Base-by-base conservation (phyloP, 2,329 filamentous ascomycete species). In the Chalara sp. region DNA sequence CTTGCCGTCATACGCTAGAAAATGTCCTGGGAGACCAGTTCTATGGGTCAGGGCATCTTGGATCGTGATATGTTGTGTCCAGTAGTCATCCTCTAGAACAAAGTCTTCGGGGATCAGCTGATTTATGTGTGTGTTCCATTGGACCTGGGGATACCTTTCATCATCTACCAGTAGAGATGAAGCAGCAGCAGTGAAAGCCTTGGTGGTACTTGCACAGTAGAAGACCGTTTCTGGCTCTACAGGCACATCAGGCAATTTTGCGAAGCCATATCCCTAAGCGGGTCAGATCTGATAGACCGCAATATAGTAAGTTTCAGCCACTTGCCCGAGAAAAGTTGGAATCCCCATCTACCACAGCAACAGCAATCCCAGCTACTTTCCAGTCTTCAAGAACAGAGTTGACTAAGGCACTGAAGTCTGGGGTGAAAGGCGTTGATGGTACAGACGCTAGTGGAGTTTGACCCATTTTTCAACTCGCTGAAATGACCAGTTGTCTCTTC, bases 141-240 rank as follows among this genome's bases (percentile, higher is more conserved):
- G 21, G 8, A 45, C n/a, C 35, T 39, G 10, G 35, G 13, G 10
- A 11, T 10, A 3, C 13, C 35, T 39, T 13, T 73, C 67, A 5
- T 73, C 67, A 21, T 71, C 70, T 4, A 79, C 66, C 8, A 81
- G 69, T 5, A 78, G 60, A 2, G 73, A 70, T 2, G 82, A 60
- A 0, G 71, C 68, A 1, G 76, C 75, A 1, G 73, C 71, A 1
- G 72, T 74, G 42, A 78, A 71, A 3, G 75, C 73, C 57, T 82
- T 82, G 11, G 76, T 78, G 5, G 72, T 79, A 41, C 76, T 80
- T 2, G 71, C 80, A 2, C 69, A 70, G 53, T 76, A 76, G 65
- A 76, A 81, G 2, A 81, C 64, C 0, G 76, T 80, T 21, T 73
- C 64, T 3, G 70, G 60, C 0, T 66, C 72, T 7, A 71, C 69